Evolutionary conservation across 2,329 filamentous ascomycete genomes (phyloP), one percentile per base, ranked within the genome.

Genomic region (Thelonectria blattea): DNA sequence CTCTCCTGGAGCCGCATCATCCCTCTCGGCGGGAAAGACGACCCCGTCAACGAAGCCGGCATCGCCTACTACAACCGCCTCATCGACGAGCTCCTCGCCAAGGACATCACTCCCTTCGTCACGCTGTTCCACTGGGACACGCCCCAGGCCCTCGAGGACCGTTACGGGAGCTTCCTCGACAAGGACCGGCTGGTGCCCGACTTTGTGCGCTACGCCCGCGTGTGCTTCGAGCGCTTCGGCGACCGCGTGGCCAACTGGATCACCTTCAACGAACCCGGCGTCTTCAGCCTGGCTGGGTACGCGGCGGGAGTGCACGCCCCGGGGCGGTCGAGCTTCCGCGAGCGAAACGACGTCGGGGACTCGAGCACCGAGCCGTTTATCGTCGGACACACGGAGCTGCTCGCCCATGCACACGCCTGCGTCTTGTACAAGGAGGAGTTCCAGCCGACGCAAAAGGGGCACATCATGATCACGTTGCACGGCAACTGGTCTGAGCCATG

Each of bases 81-180:
- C 41, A 82, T 88, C 24, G 83, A 89, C 65, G 84, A 87, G 68
- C 77, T 89, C 10, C 46, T 69, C 10, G 46, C 56, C 2, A 84
- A 85, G 32, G 82, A 79, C 43, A 88, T 89, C 65, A 81, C 79
- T 10, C 86, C 87, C 0, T 81, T 88, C 65, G 77, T 88, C 53
- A 89, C 87, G 1, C 77, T 89, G 3, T 88, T 85, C 72, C 87
- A 89, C 67, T 89, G 86, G 86, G 87, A 89, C 72, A 79, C 86
- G 1, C 87, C 87, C 10, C 67, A 69, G 18, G 45, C 58, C 0
- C 47, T 69, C 5, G 63, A 67, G 37, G 66, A 69, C 24, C 66
- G 67, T 1, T 68, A 69, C 3, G 65, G 66, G 0, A 64, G 67
- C 24, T 66, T 69, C 52, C 32, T 69, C 3, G 20, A 67, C 53